Conservation (phyloP, 78 protist genomes). For the Monosiga brevicollis region DNA sequence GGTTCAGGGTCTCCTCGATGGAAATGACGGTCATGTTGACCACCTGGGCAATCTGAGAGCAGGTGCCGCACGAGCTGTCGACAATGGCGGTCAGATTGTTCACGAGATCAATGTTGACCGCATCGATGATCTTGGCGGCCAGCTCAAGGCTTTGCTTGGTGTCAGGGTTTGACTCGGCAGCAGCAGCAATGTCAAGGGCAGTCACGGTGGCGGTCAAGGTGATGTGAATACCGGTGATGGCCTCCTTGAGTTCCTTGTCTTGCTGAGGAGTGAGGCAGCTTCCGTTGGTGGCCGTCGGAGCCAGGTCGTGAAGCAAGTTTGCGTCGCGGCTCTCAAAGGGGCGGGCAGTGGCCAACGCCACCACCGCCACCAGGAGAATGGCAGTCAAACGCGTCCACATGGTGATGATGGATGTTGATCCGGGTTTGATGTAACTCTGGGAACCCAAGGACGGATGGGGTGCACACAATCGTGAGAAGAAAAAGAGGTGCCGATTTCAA, state of each 20-base stretch:
- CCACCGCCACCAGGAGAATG: too few relatives aligned
- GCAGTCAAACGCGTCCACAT: too few relatives aligned
- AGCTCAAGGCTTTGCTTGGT: background rate
- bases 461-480: too few relatives aligned
- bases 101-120: background rate
- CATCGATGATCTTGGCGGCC: background rate
- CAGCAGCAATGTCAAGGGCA: background rate
- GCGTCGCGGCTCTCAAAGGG: too few relatives aligned
- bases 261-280: background rate
- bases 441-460: too few relatives aligned
- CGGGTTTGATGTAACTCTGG: too few relatives aligned
- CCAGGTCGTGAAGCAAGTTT: too few relatives aligned
- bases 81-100: background rate
- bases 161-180: background rate
- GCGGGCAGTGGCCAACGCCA: too few relatives aligned
- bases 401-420: too few relatives aligned
- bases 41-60: background rate
- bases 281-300: too few relatives aligned
- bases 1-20: background rate
- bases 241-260: background rate
- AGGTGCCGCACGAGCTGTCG: background rate
- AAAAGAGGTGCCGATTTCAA: too few relatives aligned
- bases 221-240: background rate
- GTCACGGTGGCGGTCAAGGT: background rate
- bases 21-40: background rate